Conservation (phyloP, 1,139 yeast genomes). For the Debaryomyces subglobosus region DNA sequence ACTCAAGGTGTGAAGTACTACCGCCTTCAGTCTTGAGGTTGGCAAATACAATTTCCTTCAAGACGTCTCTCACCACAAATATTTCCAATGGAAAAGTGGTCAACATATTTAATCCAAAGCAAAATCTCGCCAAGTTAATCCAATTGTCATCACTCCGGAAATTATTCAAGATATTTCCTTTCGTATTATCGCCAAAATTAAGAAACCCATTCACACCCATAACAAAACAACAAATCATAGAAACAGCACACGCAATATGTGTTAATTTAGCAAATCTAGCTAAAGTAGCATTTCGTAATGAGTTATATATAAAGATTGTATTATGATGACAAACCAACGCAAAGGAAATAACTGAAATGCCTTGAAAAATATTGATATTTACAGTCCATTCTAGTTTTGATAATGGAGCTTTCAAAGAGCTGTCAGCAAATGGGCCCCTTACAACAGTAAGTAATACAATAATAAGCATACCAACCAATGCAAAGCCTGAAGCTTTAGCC, state of each 20-base stretch:
- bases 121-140: constrained; percentile 84
- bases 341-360: constrained; percentile 88
- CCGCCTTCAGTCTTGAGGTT: constrained; percentile 22
- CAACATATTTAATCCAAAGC: constrained; percentile 92
- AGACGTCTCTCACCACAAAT: constrained; percentile 85
- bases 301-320: constrained; percentile 84
- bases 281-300: constrained; percentile 74
- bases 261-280: constrained; percentile 76
- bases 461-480: constrained; percentile 78
- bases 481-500: constrained; percentile 88
- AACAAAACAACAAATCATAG: constrained; percentile 75
- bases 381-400: constrained; percentile 54
- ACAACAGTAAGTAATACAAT: constrained; percentile 75
- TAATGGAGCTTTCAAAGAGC: constrained; percentile 50
- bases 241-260: constrained; percentile 80
- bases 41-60: constrained; percentile 59
- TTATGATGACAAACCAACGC: constrained; percentile 95
- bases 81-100: constrained; percentile 92
- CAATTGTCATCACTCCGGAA: constrained; percentile 73
- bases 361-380: constrained; percentile 76
- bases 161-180: constrained; percentile 86
- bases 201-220: constrained; percentile 83
- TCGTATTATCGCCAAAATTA: constrained; percentile 75
- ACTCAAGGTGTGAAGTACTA: constrained; percentile 41
- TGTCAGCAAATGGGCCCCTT: constrained; percentile 67